Evolutionary conservation across 768 basidiomycete genomes (phyloP).

Genomic region (Dentipellis fragilis): DNA sequence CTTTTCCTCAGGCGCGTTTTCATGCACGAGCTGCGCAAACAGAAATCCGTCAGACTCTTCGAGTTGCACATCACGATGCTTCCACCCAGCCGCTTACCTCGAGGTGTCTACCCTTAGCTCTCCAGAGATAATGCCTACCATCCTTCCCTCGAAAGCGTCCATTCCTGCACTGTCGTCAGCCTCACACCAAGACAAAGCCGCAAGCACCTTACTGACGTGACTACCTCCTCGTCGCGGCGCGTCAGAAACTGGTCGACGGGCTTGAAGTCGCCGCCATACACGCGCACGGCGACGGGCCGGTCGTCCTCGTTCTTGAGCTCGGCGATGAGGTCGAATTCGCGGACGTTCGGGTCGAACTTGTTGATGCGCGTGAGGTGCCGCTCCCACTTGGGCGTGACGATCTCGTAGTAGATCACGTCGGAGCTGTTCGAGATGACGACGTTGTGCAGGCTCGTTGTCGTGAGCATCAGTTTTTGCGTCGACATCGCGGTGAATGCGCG

Average conservation of each 20-base stretch:
- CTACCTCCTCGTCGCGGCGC: slow-evolving; percentile 10
- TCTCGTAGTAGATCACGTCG: slow-evolving; percentile 31
- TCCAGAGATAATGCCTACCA: slow-evolving; percentile 21
- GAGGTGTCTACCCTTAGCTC: slow-evolving; percentile 9
- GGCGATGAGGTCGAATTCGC: slow-evolving; percentile 22
- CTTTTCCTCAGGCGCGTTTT: slow-evolving; percentile 18
- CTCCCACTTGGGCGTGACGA: slow-evolving; percentile 30
- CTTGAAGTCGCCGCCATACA: slow-evolving; percentile 19
- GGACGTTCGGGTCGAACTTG: slow-evolving; percentile 21
- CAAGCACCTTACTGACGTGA: slow-evolving; percentile 1
- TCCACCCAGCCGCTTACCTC: slow-evolving; percentile 12
- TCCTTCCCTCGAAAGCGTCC: slow-evolving; percentile 20
- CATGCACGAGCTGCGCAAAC: slow-evolving; percentile 20
- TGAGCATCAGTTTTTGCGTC: slow-evolving; percentile 26
- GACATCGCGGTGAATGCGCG: slow-evolving; percentile 5
- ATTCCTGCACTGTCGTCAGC: slow-evolving; percentile 5
- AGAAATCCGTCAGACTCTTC: not conserved
- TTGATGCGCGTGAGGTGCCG: slow-evolving; percentile 24
- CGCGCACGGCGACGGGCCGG: slow-evolving; percentile 20
- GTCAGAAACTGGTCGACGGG: slow-evolving; percentile 24
- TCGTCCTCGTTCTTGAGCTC: slow-evolving; percentile 22
- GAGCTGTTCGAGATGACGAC: slow-evolving; percentile 27
- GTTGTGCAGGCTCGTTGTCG: slow-evolving; percentile 27
- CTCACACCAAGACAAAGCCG: slow-evolving; percentile 5
- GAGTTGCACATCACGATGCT: not conserved